Percentiles rank a stretch among this genome's conserved stretches.
Evolutionary conservation across 2,329 filamentous ascomycete genomes (phyloP).

Genomic region (Venturia pyrina): DNA sequence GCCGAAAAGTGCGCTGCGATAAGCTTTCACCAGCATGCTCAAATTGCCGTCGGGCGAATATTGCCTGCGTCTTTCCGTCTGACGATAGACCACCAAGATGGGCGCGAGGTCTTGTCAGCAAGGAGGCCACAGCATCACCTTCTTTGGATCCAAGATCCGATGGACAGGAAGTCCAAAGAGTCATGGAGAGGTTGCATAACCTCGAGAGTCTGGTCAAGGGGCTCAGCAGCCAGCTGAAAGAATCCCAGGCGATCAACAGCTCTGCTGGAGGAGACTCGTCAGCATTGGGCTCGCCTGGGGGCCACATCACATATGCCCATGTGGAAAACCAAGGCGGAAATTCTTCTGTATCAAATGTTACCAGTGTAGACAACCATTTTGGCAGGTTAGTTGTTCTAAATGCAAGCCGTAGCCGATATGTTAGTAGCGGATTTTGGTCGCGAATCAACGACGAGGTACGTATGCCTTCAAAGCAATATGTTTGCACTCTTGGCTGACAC

Average conservation of each 20-base stretch:
- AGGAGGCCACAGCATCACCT: conserved; percentile 20
- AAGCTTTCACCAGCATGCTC: conserved; percentile 44
- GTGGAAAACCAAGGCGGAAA: not conserved
- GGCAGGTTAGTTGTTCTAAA: conserved; percentile 40
- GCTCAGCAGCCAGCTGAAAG: conserved; percentile 37
- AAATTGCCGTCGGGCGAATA: conserved; percentile 45
- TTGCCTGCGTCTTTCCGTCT: conserved; percentile 42
- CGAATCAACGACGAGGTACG: conserved; percentile 46
- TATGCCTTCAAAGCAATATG: conserved; percentile 22
- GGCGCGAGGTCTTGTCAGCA: conserved; percentile 40
- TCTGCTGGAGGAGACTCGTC: conserved; percentile 21
- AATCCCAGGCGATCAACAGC: conserved; percentile 26
- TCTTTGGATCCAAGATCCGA: conserved; percentile 15
- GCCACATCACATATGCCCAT: not conserved
- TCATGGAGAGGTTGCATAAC: conserved; percentile 40
- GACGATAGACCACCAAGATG: conserved; percentile 43
- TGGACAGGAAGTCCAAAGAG: conserved; percentile 24
- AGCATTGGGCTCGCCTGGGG: conserved; percentile 13
- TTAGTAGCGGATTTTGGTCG: conserved; percentile 47
- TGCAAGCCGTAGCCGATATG: conserved; percentile 34
- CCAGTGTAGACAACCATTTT: conserved; percentile 31
- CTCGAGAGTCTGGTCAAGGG: conserved; percentile 44
- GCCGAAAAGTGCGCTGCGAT: conserved; percentile 49
- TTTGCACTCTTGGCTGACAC: not conserved
- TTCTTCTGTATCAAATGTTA: conserved; percentile 10